Evolutionary conservation across 495 filamentous ascomycete species (phyloP).

Genomic region (Daldinia concentrica): DNA sequence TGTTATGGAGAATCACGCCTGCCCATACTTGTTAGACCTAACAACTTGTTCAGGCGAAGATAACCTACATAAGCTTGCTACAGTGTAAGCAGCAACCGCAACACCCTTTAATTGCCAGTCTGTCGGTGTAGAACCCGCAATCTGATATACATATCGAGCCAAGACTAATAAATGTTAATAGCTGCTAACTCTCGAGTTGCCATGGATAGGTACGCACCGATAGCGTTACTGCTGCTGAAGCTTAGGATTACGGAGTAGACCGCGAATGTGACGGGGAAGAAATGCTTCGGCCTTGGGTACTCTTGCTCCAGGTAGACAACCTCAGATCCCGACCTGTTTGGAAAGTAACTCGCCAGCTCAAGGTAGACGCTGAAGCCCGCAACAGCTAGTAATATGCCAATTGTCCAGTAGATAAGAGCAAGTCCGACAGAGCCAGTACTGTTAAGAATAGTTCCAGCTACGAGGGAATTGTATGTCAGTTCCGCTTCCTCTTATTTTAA

Average conservation of each 20-base stretch:
- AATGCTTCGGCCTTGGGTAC: constrained; percentile 67
- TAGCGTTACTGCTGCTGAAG: constrained; percentile 70
- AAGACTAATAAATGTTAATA: constrained; percentile 48
- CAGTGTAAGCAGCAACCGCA: constrained; percentile 66
- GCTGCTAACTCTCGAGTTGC: not conserved
- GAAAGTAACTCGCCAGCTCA: constrained; percentile 69
- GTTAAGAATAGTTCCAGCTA: constrained; percentile 64
- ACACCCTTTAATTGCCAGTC: constrained; percentile 71
- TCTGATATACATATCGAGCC: constrained; percentile 64
- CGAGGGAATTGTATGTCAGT: not conserved
- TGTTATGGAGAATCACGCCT: constrained; percentile 65
- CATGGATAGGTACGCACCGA: constrained; percentile 50
- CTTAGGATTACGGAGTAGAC: constrained; percentile 67
- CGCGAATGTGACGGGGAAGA: constrained; percentile 69
- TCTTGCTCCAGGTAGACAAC: constrained; percentile 74
- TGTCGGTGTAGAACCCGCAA: constrained; percentile 56
- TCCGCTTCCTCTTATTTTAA: not conserved
- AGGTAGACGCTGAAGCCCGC: constrained; percentile 65
- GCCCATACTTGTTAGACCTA: not conserved
- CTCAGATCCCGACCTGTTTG: constrained; percentile 70
- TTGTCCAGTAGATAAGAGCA: constrained; percentile 67
- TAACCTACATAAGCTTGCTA: constrained; percentile 58
- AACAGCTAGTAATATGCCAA: constrained; percentile 64
- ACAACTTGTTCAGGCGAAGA: not conserved
- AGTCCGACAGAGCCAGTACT: constrained; percentile 69